These are phyloP conservation scores for Blakeslea trispora DNA, from an alignment of 371 early-diverging fungal genomes.

Conservation along the genomic window DNA sequence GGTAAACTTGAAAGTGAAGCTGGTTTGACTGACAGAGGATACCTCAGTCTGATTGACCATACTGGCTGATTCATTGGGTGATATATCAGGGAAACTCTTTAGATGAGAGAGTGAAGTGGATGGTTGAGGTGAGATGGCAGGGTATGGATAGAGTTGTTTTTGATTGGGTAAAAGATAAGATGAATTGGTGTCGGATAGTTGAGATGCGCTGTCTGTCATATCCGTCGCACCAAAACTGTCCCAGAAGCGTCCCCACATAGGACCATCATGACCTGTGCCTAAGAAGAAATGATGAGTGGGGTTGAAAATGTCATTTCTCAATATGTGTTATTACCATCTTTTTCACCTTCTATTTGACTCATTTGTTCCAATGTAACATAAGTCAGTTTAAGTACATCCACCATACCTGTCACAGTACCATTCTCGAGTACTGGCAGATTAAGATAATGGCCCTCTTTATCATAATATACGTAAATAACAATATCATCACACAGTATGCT, in stretches of 20 bases:
- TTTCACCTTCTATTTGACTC: conserved; percentile 9
- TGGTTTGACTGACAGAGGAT: conserved; percentile 29
- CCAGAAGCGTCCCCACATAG: conserved; percentile 53
- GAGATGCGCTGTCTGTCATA: conserved; percentile 46
- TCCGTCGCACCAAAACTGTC: conserved; percentile 50
- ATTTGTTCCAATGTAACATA: conserved; percentile 77
- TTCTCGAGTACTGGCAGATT: conserved; percentile 93
- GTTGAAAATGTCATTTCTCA: too few species aligned
- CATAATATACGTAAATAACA: neutral
- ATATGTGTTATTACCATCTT: too few species aligned
- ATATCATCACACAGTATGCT: neutral
- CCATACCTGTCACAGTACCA: conserved; percentile 77
- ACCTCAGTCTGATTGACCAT: conserved; percentile 44
- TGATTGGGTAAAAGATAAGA: conserved; percentile 22
- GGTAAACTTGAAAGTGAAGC: conserved; percentile 82
- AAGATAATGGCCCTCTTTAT: conserved; percentile 77
- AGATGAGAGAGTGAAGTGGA: conserved; percentile 47
- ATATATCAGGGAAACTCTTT: conserved; percentile 45
- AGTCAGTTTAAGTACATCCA: conserved; percentile 91
- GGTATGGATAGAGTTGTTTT: conserved; percentile 14
- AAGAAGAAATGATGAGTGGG: too few species aligned
- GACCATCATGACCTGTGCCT: conserved; percentile 23
- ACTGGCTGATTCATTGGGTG: conserved; percentile 48
- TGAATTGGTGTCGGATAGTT: conserved; percentile 34
- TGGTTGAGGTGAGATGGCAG: conserved; percentile 38